Evolutionary conservation across 78 protist genomes (phyloP), one percentile per base, ranked within the genome.

Genomic region (Dictyostelium intermedium): DNA sequence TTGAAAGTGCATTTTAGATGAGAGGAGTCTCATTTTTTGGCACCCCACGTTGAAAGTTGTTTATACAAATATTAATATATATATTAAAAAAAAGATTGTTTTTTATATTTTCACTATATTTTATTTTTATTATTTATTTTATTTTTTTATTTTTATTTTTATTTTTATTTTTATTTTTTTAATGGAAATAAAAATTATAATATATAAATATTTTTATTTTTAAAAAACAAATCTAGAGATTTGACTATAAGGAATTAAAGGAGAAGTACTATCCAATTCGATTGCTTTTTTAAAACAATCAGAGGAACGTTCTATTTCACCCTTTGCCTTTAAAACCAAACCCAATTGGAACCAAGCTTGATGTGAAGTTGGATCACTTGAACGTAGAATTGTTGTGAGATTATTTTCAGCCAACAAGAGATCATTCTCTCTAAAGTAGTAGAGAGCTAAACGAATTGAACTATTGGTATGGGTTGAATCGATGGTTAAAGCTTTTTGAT

Each of bases 261-360:
- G 94, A 32, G 94, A 60, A 34, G 94, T 89, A 14, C 69, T 69
- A 50, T 89, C 94, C 13, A 89, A 32, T 50, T 89, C 94, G 20
- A 89, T 89, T 10, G 94, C 94, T 30, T 47, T 37, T 70, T 89
- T 89, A 79, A 89, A 89, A 80, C 94, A 89, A 35, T 89, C 94
- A 7, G 94, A 89, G 18, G 94, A 83, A 47, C 94, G 45, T 80
- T 89, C 94, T 9, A 80, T 89, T 30, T 89, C 94, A 80, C 87
- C 94, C 34, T 89, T 89, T 9, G 85, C 79, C 70, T 89, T 89
- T 16, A 89, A 53, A 11, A 89, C 94, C 2, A 89, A 16, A 43
- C 94, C 94, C 16, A 89, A 66, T 80, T 89, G 94, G 76, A 89
- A 89, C 94, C 94, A 89, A 14, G 87, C 94, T 39, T 53, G 37